Conservation (phyloP, 169 alveolate genomes). For the Ichthyophthirius multifiliis region DNA sequence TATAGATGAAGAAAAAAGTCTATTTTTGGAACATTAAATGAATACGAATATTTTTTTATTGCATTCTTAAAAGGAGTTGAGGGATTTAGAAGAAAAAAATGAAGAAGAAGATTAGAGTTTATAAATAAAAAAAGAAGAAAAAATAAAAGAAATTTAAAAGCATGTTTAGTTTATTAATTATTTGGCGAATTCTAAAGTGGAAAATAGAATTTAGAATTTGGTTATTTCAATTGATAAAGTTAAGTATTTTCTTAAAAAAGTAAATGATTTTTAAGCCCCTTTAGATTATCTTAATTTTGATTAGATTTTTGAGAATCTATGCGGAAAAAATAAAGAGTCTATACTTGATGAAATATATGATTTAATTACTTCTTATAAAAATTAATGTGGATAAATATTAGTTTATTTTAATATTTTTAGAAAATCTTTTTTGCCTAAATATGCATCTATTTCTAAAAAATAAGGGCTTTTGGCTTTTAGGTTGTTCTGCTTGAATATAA, state of each 20-base stretch:
- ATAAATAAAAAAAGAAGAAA: not conserved
- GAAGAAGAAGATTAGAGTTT: not conserved
- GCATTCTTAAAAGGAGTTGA: not conserved
- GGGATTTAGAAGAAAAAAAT: not conserved
- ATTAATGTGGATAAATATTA: not conserved
- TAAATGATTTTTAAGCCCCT: constrained; percentile 65
- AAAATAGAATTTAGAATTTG: constrained; percentile 70
- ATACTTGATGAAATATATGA: too few species aligned
- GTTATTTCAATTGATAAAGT: constrained; percentile 84
- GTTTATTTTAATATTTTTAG: not conserved
- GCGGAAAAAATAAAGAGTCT: too few species aligned
- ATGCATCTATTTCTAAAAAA: not conserved
- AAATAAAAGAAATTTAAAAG: not conserved
- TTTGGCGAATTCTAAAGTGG: constrained; percentile 56
- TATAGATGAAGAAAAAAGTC: constrained; percentile 21
- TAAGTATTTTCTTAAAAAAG: constrained; percentile 64
- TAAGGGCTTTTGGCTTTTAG: not conserved
- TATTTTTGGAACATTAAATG: not conserved
- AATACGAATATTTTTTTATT: not conserved
- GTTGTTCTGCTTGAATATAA: constrained; percentile 4
- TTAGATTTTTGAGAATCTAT: constrained; percentile 56
- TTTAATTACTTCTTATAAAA: not conserved
- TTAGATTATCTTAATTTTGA: constrained; percentile 45
- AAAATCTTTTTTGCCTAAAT: not conserved
- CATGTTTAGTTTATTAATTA: constrained; percentile 14